These are phyloP conservation scores for Candida schatavii DNA, from an alignment of 805 yeast genomes.

Conservation along the genomic window DNA sequence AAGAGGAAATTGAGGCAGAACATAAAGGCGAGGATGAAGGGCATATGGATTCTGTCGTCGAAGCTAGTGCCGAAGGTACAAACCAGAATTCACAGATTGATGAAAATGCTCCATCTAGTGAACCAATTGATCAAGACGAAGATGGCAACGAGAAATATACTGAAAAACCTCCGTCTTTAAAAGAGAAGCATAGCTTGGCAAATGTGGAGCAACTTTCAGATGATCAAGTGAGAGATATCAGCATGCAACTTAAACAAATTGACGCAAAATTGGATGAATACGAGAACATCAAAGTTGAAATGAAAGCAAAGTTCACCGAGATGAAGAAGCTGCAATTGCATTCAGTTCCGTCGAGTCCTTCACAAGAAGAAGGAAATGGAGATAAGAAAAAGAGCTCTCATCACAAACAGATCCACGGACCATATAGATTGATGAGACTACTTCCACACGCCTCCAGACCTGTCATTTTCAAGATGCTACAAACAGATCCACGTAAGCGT, in stretches of 20 bases:
- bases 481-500: constrained; percentile 57
- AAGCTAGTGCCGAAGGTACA: constrained; percentile 1
- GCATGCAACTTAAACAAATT: constrained; percentile 34
- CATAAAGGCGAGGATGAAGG: constrained; percentile 4
- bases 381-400: constrained; percentile 31
- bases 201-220: constrained; percentile 19
- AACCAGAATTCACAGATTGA: constrained; percentile 2
- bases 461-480: constrained; percentile 61
- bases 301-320: constrained; percentile 30
- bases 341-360: constrained; percentile 7
- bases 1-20: constrained; percentile 10
- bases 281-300: constrained; percentile 32
- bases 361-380: constrained; percentile 11
- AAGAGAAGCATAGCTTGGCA: constrained; percentile 1
- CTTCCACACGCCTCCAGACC: constrained; percentile 85
- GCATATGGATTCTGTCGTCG: constrained; percentile 3
- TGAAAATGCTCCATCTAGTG: not conserved
- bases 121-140: constrained; percentile 1
- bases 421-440: constrained; percentile 75
- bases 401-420: constrained; percentile 71
- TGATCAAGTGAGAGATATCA: constrained; percentile 29
- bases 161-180: not conserved
- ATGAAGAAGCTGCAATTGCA: constrained; percentile 11
- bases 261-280: constrained; percentile 36
- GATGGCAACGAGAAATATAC: not conserved